Evolutionary conservation across 2,329 filamentous ascomycete species (phyloP).

Genomic region (Mycosphaerella sp.): DNA sequence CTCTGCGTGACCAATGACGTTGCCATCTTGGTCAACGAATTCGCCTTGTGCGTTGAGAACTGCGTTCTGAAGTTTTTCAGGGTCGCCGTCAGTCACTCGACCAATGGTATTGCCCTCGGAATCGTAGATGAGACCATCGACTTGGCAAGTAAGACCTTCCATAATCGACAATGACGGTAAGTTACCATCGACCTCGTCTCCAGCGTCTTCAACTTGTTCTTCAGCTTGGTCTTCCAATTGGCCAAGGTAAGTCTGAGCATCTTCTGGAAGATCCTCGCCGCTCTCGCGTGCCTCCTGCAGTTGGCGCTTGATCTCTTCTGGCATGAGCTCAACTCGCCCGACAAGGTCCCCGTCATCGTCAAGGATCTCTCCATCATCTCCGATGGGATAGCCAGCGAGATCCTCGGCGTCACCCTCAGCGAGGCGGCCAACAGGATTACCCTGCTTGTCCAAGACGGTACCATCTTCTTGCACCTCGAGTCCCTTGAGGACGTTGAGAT

Average conservation of each 20-base stretch:
- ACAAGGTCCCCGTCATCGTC: constrained; percentile 52
- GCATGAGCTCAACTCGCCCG: constrained; percentile 47
- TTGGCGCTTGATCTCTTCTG: constrained; percentile 42
- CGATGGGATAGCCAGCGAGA: constrained; percentile 47
- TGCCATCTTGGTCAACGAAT: constrained; percentile 50
- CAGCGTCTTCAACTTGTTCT: constrained; percentile 30
- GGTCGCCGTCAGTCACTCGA: constrained; percentile 44
- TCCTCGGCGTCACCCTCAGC: constrained; percentile 50
- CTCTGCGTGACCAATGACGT: constrained; percentile 49
- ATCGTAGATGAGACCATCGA: constrained; percentile 45
- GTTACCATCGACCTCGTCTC: constrained; percentile 30
- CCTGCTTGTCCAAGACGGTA: constrained; percentile 47
- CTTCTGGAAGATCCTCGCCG: constrained; percentile 34
- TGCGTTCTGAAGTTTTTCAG: constrained; percentile 43
- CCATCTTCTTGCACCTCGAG: constrained; percentile 52
- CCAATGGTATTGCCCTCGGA: constrained; percentile 48
- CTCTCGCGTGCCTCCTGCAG: constrained; percentile 36
- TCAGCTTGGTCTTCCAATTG: constrained; percentile 21
- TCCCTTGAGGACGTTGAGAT: constrained; percentile 45
- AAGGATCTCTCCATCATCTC: constrained; percentile 51
- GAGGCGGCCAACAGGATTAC: constrained; percentile 45
- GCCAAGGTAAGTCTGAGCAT: constrained; percentile 32
- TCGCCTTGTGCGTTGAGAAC: constrained; percentile 50
- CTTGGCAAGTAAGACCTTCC: constrained; percentile 44
- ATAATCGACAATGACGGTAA: constrained; percentile 44